phyloP scores from a whole-genome alignment of 2,329 filamentous ascomycete species.

The Amesomyces nigricolor region DNA sequence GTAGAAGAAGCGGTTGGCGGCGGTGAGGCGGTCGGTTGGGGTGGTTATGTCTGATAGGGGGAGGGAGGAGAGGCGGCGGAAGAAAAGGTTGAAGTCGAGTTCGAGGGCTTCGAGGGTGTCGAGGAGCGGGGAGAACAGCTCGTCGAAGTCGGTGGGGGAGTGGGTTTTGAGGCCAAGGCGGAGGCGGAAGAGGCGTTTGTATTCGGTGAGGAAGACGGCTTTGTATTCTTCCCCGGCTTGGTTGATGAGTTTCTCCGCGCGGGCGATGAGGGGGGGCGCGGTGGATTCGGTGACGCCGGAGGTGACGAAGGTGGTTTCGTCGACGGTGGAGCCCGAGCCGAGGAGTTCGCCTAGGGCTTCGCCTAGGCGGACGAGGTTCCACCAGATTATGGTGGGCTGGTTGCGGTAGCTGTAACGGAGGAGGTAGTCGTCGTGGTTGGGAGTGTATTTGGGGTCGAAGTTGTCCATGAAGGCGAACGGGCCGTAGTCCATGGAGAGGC shows the following conservation, averaged over 20 bases:
- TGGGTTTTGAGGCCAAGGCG: constrained; percentile 69
- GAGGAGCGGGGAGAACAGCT: constrained; percentile 73
- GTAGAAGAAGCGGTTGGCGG: constrained; percentile 74
- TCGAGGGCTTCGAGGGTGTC: constrained; percentile 76
- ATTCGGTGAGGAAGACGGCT: constrained; percentile 79
- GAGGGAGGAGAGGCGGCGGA: constrained; percentile 68
- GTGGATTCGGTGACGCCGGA: constrained; percentile 66
- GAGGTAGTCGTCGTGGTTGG: constrained; percentile 89
- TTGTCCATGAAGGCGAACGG: constrained; percentile 98
- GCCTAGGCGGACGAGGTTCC: constrained; percentile 89
- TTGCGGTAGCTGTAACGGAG: constrained; percentile 88
- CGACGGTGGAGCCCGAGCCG: constrained; percentile 66
- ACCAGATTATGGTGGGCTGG: constrained; percentile 96
- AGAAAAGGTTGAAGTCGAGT: constrained; percentile 92
- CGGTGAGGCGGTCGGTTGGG: constrained; percentile 56
- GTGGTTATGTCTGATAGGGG: constrained; percentile 58
- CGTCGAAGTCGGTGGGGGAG: constrained; percentile 70
- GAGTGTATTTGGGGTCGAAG: constrained; percentile 90
- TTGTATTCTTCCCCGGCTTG: constrained; percentile 83
- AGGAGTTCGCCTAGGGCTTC: constrained; percentile 86
- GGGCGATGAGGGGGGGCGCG: constrained; percentile 61
- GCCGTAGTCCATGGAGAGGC: constrained; percentile 88
- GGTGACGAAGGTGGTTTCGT: constrained; percentile 63
- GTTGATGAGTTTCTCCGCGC: constrained; percentile 79
- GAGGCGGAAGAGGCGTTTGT: constrained; percentile 75